These are phyloP conservation scores for Lathyrus aphaca DNA, from an alignment of 306 rosid species.

Conservation along the genomic window DNA sequence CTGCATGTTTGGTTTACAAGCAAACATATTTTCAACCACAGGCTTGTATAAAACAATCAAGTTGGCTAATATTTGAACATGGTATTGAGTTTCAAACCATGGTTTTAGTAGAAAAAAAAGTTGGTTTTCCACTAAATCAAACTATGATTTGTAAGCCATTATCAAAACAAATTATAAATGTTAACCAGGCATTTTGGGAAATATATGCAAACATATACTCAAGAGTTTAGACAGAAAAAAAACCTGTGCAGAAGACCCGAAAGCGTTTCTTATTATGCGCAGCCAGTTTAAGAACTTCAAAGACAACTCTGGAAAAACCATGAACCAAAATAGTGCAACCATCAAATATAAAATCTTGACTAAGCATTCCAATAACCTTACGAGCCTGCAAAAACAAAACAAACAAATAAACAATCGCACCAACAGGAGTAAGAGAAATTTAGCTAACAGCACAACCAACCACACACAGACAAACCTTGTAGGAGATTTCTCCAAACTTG, in stretches of 20 bases:
- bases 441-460: conserved; percentile 8
- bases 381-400: conserved; percentile 70
- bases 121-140: neutral
- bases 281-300: conserved; percentile 80
- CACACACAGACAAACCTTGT: conserved; percentile 50
- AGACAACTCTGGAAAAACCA: conserved; percentile 90
- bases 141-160: neutral
- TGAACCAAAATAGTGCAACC: conserved; percentile 96
- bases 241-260: conserved; percentile 93
- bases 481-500: conserved; percentile 90
- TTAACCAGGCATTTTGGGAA: neutral
- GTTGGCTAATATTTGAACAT: neutral
- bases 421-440: neutral
- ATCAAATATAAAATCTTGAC: conserved; percentile 89
- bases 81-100: neutral
- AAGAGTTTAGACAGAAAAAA: neutral
- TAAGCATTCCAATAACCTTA: conserved; percentile 79
- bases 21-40: neutral
- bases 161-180: neutral
- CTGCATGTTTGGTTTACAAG: too few species aligned
- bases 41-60: neutral
- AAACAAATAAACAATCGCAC: conserved; percentile 12
- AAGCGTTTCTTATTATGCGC: conserved; percentile 80
- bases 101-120: neutral
- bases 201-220: neutral